A percentile compares a stretch with the other conserved stretches of the same genome.
Conservation (phyloP, 208 protist genomes). For the Trypanosoma congolense region DNA sequence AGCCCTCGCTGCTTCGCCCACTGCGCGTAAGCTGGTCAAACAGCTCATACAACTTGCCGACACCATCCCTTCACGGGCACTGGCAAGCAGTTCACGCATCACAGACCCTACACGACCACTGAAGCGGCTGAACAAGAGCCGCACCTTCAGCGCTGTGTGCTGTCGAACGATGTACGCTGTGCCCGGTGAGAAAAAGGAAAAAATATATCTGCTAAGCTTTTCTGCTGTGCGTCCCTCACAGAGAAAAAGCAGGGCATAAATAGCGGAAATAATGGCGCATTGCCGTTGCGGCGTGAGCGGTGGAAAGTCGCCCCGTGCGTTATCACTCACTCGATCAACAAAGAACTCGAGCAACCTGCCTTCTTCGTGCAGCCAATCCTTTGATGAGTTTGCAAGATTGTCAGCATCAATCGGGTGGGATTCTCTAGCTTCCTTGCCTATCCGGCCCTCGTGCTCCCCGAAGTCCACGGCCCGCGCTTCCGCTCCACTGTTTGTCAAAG, state of each 20-base stretch:
- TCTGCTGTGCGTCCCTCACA: conserved; percentile 43
- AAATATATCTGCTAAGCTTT: conserved; percentile 56
- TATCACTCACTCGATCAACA: conserved; percentile 23
- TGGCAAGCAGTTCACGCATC: conserved; percentile 48
- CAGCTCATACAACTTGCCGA: conserved; percentile 39
- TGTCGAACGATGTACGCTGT: conserved; percentile 44
- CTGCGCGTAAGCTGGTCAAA: conserved; percentile 57
- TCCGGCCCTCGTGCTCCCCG: not conserved
- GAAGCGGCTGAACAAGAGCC: conserved; percentile 48
- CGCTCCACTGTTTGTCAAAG: not conserved
- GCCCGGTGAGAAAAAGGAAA: conserved; percentile 43
- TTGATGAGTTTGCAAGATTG: not conserved
- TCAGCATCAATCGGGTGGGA: not conserved
- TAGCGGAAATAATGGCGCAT: conserved; percentile 31
- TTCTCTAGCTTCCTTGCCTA: too few relatives aligned
- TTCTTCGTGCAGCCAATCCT: conserved; percentile 14
- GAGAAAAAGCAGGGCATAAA: conserved; percentile 31
- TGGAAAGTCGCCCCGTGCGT: conserved; percentile 23
- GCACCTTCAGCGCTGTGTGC: conserved; percentile 53
- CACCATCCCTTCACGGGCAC: conserved; percentile 48
- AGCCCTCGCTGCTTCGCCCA: conserved; percentile 49
- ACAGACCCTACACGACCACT: conserved; percentile 28
- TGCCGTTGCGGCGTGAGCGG: conserved; percentile 22
- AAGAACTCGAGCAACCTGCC: conserved; percentile 18
- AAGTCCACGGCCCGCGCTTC: not conserved